Percentiles rank a stretch among this genome's conserved stretches.
These are phyloP conservation scores for Echinosphaeria canescens DNA, from an alignment of 2,329 filamentous ascomycete species.

Conservation along the genomic window DNA sequence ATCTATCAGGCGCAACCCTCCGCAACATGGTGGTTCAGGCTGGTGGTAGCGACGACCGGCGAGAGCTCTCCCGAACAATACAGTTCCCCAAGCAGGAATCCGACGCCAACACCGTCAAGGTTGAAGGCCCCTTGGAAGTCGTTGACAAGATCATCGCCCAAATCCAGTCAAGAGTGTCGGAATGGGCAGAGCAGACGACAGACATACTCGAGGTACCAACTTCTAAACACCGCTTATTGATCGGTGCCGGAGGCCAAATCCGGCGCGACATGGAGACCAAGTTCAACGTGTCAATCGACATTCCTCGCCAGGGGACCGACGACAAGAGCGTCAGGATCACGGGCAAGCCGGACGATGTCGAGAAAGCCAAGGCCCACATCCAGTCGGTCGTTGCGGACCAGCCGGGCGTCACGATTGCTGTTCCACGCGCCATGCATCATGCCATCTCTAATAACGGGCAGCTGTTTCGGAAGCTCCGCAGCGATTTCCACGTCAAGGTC, in stretches of 20 bases:
- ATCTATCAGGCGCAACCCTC: slow-evolving; percentile 50
- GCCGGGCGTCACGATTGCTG: slow-evolving; percentile 67
- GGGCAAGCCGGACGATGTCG: slow-evolving; percentile 58
- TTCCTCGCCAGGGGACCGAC: slow-evolving; percentile 72
- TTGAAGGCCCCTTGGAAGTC: slow-evolving; percentile 66
- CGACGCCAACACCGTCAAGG: slow-evolving; percentile 62
- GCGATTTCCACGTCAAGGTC: slow-evolving; percentile 71
- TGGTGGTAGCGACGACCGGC: slow-evolving; percentile 72
- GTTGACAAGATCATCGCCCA: slow-evolving; percentile 76
- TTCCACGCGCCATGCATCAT: slow-evolving; percentile 72
- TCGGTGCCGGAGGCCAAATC: slow-evolving; percentile 77
- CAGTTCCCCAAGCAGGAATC: slow-evolving; percentile 85
- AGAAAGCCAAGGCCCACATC: slow-evolving; percentile 76
- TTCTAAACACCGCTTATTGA: slow-evolving; percentile 77
- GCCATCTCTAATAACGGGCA: slow-evolving; percentile 70
- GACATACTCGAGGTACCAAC: slow-evolving; percentile 64
- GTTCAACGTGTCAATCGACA: slow-evolving; percentile 72
- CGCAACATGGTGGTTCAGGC: slow-evolving; percentile 72
- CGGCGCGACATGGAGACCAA: slow-evolving; percentile 70
- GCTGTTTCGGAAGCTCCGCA: slow-evolving; percentile 79
- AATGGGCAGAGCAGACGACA: slow-evolving; percentile 65
- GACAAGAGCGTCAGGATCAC: slow-evolving; percentile 73
- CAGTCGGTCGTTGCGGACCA: slow-evolving; percentile 59
- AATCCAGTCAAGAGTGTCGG: slow-evolving; percentile 62
- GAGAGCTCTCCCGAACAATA: slow-evolving; percentile 70